Base-by-base conservation (phyloP, 768 basidiomycete genomes). In the Rhodotorula babjevae region DNA sequence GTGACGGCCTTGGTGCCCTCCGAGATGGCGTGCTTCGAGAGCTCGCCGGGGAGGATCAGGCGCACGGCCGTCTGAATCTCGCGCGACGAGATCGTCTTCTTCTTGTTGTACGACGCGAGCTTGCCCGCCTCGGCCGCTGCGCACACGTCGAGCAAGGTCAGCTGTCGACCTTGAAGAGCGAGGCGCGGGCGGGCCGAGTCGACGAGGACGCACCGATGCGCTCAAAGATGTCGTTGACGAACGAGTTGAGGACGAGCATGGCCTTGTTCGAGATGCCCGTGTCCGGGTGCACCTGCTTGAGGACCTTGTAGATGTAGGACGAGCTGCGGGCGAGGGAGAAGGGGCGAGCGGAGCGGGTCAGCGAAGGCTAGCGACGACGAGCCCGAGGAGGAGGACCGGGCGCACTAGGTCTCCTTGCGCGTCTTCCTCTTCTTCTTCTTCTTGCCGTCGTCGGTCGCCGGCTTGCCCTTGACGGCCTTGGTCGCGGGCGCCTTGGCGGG, bases 1-100 rank as follows among this genome's bases (percentile, higher is more conserved):
- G 91, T 93, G 76, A 93, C 59, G 12, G 89, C 89, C 83, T 93
- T 93, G 71, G 91, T 95, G 62, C 93, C 93, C 84, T 95, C 92
- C 63, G 91, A 95, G 81, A 92, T 91, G 74, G 89, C 90, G 81
- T 92, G 91, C 85, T 94, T 94, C 80, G 92, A 90, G 31, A 78
- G 68, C 83, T 94, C 92, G 81, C 92, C 93, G 77, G 95, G 93
- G 42, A 98, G 90, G 82, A 99, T 95, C 67, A 97, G 87, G 75
- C 95, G 90, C 66, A 97, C 94, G 56, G 93, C 87, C 49, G 95
- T 98, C 83, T 98, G 95, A 77, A 97, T 97, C 83, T 98, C 94
- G 74, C 94, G 92, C 66, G 94, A 97, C 59, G 94, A 97, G 82
- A 98, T 97, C 55, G 95, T 98, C 18, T 94, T 96, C 83, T 95